Base-by-base conservation (phyloP, 2,329 filamentous ascomycete genomes). In the Fusarium sp. region DNA sequence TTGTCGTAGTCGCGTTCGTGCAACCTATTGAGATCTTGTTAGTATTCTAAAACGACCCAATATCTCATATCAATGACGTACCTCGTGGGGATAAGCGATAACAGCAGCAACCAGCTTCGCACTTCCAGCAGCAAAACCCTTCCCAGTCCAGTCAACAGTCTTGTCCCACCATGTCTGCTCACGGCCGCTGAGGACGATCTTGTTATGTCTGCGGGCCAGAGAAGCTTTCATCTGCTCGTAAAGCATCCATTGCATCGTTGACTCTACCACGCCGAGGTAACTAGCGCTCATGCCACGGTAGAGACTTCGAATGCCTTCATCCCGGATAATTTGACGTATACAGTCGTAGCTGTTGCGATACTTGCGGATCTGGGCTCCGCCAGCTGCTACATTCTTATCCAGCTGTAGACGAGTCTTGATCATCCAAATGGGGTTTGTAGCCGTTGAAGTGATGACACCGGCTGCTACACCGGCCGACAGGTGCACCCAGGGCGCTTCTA, bases 341-440 rank as follows among this genome's bases (percentile, higher is more conserved):
- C 94, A 98, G 79, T 98, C 94, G 79, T 90, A 86, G 66, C 92
- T 94, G 78, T 97, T 97, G 77, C 88, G 89, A 80, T 98, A 97
- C 74, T 89, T 89, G 51, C 94, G 85, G 50, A 83, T 82, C 53
- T 81, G 80, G 25, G 80, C 77, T 37, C 83, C 84, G 25, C 81
- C 86, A 71, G 87, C 86, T 17, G 90, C 91, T 51, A 89, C 87
- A 75, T 92, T 92, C 82, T 94, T 96, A 82, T 98, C 94, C 33
- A 98, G 87, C 80, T 98, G 94, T 72, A 98, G 78, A 31, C 94
- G 85, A 39, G 94, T 98, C 85, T 98, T 98, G 76, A 98, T 89
- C 66, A 98, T 87, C 94, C 94, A 98, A 75, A 98, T 97, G 3
- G 94, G 94, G 79, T 97, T 97, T 36, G 94, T 98, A 21, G 91